These are phyloP conservation scores for Fabrea salina DNA, from an alignment of 169 alveolate genomes.

Conservation along the genomic window DNA sequence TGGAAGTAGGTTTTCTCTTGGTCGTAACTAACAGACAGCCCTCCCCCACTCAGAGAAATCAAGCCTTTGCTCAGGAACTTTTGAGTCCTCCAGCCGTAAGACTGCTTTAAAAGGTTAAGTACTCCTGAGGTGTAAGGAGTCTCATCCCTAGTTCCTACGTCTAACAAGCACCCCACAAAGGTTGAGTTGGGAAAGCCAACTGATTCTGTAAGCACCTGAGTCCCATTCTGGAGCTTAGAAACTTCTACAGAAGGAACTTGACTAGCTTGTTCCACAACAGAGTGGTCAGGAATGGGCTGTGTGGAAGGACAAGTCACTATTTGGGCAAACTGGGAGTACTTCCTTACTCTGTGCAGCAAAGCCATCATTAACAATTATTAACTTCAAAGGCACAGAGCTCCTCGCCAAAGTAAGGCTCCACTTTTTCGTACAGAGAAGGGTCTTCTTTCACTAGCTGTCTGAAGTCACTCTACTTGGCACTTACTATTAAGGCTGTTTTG, in stretches of 20 bases:
- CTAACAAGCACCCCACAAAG: slow-evolving; percentile 13
- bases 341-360: too few species aligned
- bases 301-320: background rate
- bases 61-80: slow-evolving; percentile 17
- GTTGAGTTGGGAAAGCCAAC: slow-evolving; percentile 15
- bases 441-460: background rate
- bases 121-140: slow-evolving; percentile 22
- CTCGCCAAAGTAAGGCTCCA: background rate
- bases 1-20: slow-evolving; percentile 34
- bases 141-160: slow-evolving; percentile 36
- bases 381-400: background rate
- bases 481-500: slow-evolving; percentile 14
- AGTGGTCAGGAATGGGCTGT: background rate
- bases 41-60: slow-evolving; percentile 35
- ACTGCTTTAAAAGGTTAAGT: background rate
- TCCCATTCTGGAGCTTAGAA: slow-evolving; percentile 24
- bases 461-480: background rate
- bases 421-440: background rate
- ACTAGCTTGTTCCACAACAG: background rate
- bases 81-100: background rate
- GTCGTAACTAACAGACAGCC: slow-evolving; percentile 1
- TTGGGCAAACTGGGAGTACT: too few species aligned
- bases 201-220: slow-evolving; percentile 25
- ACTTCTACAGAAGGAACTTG: background rate
- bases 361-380: too few species aligned